Evolutionary conservation across 208 protist species (phyloP).

Genomic region (Lotmaria passim): DNA sequence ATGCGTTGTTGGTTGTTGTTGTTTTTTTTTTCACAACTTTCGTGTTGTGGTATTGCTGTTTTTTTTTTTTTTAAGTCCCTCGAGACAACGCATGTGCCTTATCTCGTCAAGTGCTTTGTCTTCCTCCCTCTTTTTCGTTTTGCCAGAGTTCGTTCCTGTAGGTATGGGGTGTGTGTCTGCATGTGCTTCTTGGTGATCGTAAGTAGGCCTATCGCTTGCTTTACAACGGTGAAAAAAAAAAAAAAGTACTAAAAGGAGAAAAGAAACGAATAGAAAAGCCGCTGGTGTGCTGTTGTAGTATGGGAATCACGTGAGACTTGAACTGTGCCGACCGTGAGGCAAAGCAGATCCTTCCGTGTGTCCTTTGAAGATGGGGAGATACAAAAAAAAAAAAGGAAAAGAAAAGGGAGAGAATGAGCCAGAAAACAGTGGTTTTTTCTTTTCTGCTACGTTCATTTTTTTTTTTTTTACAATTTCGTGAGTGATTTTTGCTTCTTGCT

Average conservation of each 20-base stretch:
- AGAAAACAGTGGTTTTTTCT: too few relatives aligned
- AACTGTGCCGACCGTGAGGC: too few relatives aligned
- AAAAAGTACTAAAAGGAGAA: background rate
- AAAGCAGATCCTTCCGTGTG: too few relatives aligned
- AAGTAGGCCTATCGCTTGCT: background rate
- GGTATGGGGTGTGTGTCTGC: background rate
- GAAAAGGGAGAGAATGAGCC: too few relatives aligned
- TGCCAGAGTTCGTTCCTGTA: background rate
- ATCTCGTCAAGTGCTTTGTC: background rate
- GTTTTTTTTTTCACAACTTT: background rate
- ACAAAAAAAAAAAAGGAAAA: too few relatives aligned
- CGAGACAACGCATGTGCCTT: too few relatives aligned
- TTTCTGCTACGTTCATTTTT: too few relatives aligned
- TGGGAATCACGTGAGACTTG: too few relatives aligned
- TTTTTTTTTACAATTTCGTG: too few relatives aligned
- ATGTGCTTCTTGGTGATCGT: conserved; percentile 1
- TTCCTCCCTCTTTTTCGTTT: conserved; percentile 30
- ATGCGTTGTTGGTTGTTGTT: background rate
- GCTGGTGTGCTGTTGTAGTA: background rate
- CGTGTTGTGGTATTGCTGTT: background rate
- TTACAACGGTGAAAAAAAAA: background rate
- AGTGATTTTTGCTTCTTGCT: too few relatives aligned
- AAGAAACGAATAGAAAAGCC: background rate
- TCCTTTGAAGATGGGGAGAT: too few relatives aligned
- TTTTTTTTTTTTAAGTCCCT: background rate